Evolutionary conservation across 352 stramenopile species (phyloP).

Genomic region (Phytophthora boehmeriae): DNA sequence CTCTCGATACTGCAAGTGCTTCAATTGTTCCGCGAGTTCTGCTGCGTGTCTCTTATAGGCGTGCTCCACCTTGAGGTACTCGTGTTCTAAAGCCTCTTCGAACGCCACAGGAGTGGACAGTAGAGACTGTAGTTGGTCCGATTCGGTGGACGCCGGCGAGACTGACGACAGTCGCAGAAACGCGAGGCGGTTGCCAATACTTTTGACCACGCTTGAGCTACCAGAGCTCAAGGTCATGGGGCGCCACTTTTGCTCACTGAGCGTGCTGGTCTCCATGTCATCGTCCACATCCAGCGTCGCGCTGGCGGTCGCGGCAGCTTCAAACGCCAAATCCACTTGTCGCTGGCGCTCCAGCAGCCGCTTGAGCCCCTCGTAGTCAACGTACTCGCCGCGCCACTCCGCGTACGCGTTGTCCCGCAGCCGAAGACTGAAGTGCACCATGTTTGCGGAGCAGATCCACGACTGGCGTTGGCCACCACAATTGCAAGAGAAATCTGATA

Average conservation of each 20-base stretch:
- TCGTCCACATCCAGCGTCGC: slow-evolving; percentile 23
- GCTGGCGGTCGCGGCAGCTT: slow-evolving; percentile 19
- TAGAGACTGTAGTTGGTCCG: slow-evolving; percentile 41
- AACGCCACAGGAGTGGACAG: slow-evolving; percentile 57
- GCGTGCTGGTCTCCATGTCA: slow-evolving; percentile 32
- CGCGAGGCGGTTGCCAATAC: slow-evolving; percentile 28
- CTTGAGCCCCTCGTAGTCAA: slow-evolving; percentile 92
- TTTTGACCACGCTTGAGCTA: slow-evolving; percentile 21
- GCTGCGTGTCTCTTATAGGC: slow-evolving; percentile 90
- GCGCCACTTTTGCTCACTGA: slow-evolving; percentile 36
- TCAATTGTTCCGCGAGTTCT: slow-evolving; percentile 86
- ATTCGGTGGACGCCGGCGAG: slow-evolving; percentile 17
- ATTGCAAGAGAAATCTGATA: not conserved
- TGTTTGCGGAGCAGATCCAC: slow-evolving; percentile 28
- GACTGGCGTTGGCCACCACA: slow-evolving; percentile 15
- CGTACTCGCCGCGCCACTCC: slow-evolving; percentile 89
- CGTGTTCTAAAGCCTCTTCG: slow-evolving; percentile 76
- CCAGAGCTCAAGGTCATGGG: slow-evolving; percentile 27
- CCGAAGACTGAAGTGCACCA: slow-evolving; percentile 82
- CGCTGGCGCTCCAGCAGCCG: slow-evolving; percentile 72
- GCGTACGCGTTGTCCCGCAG: slow-evolving; percentile 86
- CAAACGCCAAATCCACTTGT: slow-evolving; percentile 45
- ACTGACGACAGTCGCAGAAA: slow-evolving; percentile 30
- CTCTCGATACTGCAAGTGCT: slow-evolving; percentile 76
- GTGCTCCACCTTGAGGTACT: slow-evolving; percentile 91